Conservation (phyloP, 768 basidiomycete species). For the Nidularia pulvinata region DNA sequence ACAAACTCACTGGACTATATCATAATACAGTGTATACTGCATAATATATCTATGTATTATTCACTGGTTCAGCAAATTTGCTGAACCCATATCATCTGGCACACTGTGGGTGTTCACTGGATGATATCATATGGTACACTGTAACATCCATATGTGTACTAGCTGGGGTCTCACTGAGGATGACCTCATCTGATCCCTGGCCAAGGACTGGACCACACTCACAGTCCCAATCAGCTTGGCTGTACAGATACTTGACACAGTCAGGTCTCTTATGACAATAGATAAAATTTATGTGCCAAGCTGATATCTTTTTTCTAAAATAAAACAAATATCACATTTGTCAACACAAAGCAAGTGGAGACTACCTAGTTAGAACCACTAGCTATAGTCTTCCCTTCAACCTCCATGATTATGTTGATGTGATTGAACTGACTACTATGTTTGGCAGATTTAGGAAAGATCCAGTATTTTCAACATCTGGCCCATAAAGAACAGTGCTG, state of each 20-base stretch:
- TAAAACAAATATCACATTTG: slow-evolving; percentile 43
- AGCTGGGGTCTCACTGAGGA: slow-evolving; percentile 44
- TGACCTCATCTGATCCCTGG: slow-evolving; percentile 44
- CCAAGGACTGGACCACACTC: slow-evolving; percentile 59
- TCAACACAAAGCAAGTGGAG: slow-evolving; percentile 36
- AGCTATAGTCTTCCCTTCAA: slow-evolving; percentile 55
- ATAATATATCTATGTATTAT: too few species aligned
- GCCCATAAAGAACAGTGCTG: slow-evolving; percentile 12
- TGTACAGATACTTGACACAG: slow-evolving; percentile 61
- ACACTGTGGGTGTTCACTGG: too few species aligned
- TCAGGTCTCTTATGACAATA: background rate
- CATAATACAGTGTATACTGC: too few species aligned
- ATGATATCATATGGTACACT: too few species aligned
- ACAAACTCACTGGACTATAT: too few species aligned
- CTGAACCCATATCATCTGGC: too few species aligned
- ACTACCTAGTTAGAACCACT: slow-evolving; percentile 51
- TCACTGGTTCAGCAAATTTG: too few species aligned
- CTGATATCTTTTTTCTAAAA: background rate
- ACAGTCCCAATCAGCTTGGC: slow-evolving; percentile 48
- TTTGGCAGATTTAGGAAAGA: slow-evolving; percentile 44
- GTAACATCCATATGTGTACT: background rate
- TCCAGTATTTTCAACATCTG: slow-evolving; percentile 26
- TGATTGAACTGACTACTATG: slow-evolving; percentile 63
- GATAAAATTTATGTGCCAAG: background rate
- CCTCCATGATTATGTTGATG: slow-evolving; percentile 52